These are phyloP conservation scores for Ogataea sp. DNA, from an alignment of 805 yeast species.

Conservation along the genomic window DNA sequence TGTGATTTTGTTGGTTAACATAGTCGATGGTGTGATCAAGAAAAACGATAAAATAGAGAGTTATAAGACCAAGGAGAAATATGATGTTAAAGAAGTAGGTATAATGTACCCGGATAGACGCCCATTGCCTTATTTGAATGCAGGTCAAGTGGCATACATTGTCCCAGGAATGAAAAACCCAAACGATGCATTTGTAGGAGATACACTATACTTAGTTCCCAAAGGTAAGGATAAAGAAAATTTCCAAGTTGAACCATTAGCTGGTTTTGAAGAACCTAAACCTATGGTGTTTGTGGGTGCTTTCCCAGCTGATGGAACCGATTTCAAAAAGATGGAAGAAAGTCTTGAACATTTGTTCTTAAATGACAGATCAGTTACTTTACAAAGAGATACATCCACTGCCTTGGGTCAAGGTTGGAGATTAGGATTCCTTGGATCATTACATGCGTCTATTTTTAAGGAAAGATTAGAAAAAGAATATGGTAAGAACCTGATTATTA, in stretches of 20 bases:
- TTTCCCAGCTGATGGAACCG: constrained; percentile 91
- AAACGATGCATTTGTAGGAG: constrained; percentile 84
- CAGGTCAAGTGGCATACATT: constrained; percentile 93
- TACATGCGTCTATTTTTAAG: constrained; percentile 91
- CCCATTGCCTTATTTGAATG: constrained; percentile 52
- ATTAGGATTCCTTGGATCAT: constrained; percentile 85
- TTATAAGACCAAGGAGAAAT: constrained; percentile 66
- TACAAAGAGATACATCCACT: constrained; percentile 84
- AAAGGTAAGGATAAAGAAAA: constrained; percentile 37
- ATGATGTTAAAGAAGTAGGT: constrained; percentile 90
- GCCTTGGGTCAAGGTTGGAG: constrained; percentile 99
- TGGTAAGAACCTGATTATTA: constrained; percentile 84
- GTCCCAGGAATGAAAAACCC: constrained; percentile 93
- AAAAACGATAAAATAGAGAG: constrained; percentile 72
- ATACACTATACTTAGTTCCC: constrained; percentile 66
- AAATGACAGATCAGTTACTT: constrained; percentile 85
- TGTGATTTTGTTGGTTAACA: constrained; percentile 74
- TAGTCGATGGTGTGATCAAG: constrained; percentile 74
- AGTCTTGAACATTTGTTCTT: constrained; percentile 80
- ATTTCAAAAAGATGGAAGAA: constrained; percentile 83
- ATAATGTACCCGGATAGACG: constrained; percentile 89
- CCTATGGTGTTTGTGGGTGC: constrained; percentile 99
- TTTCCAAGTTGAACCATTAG: constrained; percentile 77
- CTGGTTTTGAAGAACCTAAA: constrained; percentile 94
- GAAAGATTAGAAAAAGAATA: constrained; percentile 90